A percentile compares a stretch with the other conserved stretches of the same genome.
Conservation (phyloP, 352 stramenopile species). For the Blastocystis sp. region DNA sequence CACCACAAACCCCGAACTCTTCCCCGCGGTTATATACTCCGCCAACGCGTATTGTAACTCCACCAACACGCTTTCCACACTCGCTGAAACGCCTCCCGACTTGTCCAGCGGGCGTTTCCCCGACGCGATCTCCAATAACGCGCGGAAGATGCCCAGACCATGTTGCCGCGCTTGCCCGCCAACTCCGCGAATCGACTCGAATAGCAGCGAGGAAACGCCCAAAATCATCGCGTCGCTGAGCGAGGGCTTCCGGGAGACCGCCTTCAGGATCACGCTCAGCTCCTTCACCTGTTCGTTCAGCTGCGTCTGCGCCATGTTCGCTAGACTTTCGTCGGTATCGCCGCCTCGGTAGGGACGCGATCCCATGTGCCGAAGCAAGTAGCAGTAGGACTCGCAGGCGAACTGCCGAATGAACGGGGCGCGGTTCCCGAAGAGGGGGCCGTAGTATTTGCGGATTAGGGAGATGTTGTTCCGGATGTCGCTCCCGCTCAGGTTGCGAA, state of each 20-base stretch:
- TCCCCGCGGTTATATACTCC: background rate
- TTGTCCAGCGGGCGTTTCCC: conserved; percentile 13
- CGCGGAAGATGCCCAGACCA: conserved; percentile 1
- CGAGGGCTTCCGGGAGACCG: background rate
- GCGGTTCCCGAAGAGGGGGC: conserved; percentile 71
- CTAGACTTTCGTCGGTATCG: background rate
- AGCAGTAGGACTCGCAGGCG: conserved; percentile 72
- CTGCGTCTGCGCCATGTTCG: background rate
- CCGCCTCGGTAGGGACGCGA: background rate
- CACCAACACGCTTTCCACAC: background rate
- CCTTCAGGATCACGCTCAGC: conserved; percentile 23
- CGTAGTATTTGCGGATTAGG: conserved; percentile 77
- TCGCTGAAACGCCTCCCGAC: background rate
- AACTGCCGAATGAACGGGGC: conserved; percentile 77
- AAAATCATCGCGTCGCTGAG: conserved; percentile 42
- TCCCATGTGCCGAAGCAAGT: conserved; percentile 71
- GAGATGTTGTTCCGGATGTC: conserved; percentile 76
- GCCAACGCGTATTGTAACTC: conserved; percentile 16
- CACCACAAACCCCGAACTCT: background rate
- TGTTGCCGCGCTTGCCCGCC: background rate
- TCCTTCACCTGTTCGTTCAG: conserved; percentile 45
- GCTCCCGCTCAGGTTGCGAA: conserved; percentile 69
- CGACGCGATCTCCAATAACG: background rate
- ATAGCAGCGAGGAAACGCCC: conserved; percentile 43
- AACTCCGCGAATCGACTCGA: conserved; percentile 54